These are phyloP conservation scores for Penicillium riverlandense DNA, from an alignment of 495 filamentous ascomycete species.

Conservation along the genomic window DNA sequence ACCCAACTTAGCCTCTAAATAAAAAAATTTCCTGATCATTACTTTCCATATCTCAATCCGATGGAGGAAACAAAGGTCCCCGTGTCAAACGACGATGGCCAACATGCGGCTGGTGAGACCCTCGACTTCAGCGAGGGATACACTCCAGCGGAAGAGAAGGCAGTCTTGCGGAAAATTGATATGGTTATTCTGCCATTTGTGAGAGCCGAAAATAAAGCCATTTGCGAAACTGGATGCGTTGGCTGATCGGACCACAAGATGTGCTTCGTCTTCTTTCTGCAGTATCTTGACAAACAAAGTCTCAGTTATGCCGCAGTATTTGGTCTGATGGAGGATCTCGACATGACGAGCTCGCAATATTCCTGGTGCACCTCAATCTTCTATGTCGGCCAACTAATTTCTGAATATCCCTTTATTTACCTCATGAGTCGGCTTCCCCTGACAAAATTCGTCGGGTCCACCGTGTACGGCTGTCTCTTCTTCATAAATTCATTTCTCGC, in stretches of 20 bases:
- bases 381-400: constrained; percentile 43
- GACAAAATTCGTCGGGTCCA: constrained; percentile 22
- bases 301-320: constrained; percentile 50
- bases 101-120: constrained; percentile 1
- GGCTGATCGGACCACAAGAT: constrained; percentile 8
- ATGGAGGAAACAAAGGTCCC: constrained; percentile 6
- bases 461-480: constrained; percentile 10
- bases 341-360: constrained; percentile 44
- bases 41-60: too few relatives aligned
- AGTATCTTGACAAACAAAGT: constrained; percentile 49
- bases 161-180: constrained; percentile 43
- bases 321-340: constrained; percentile 43
- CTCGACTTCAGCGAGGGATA: constrained; percentile 18
- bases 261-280: constrained; percentile 24
- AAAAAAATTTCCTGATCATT: too few relatives aligned
- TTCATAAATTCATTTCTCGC: background rate
- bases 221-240: background rate
- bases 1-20: too few relatives aligned
- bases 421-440: constrained; percentile 51
- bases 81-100: constrained; percentile 1
- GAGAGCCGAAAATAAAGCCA: constrained; percentile 1
- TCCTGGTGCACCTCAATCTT: constrained; percentile 40
- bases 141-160: constrained; percentile 33
- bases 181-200: constrained; percentile 34
- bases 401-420: constrained; percentile 42